Evolutionary conservation across 2,329 filamentous ascomycete species (phyloP).

Genomic region (Talaromyces marneffei): DNA sequence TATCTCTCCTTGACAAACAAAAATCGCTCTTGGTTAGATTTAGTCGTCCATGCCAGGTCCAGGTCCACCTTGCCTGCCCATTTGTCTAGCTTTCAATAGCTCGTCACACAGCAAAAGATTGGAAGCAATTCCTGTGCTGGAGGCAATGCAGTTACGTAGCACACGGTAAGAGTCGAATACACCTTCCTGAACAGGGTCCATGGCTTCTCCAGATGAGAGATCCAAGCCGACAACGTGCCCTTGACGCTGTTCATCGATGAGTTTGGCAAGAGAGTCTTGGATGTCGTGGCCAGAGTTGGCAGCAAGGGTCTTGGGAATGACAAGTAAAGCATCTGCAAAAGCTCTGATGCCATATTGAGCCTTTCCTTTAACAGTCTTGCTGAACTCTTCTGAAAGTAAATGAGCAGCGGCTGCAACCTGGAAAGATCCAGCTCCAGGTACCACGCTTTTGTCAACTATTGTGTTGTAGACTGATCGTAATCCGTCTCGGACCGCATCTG

Average conservation of each 20-base stretch:
- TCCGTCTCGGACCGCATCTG: slow-evolving; percentile 91
- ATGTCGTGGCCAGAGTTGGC: slow-evolving; percentile 95
- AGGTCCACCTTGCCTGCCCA: slow-evolving; percentile 53
- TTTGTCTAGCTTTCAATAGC: slow-evolving; percentile 94
- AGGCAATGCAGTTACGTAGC: slow-evolving; percentile 85
- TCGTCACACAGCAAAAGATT: slow-evolving; percentile 95
- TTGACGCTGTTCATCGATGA: slow-evolving; percentile 80
- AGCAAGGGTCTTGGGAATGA: slow-evolving; percentile 96
- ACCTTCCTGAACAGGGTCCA: slow-evolving; percentile 89
- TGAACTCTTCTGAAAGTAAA: slow-evolving; percentile 78
- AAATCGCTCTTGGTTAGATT: slow-evolving; percentile 9
- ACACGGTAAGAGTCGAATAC: slow-evolving; percentile 97
- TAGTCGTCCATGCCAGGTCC: slow-evolving; percentile 38
- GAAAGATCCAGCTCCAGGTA: slow-evolving; percentile 91
- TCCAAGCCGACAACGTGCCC: slow-evolving; percentile 84
- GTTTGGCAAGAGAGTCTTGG: slow-evolving; percentile 80
- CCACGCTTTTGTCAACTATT: slow-evolving; percentile 95
- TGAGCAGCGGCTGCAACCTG: slow-evolving; percentile 88
- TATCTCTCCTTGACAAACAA: neutral
- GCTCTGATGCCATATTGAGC: slow-evolving; percentile 92
- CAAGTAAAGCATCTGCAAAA: slow-evolving; percentile 86
- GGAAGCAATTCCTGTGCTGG: slow-evolving; percentile 87
- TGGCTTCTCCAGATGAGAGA: slow-evolving; percentile 78
- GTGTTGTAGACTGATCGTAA: slow-evolving; percentile 97
- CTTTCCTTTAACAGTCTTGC: slow-evolving; percentile 92